Base-by-base conservation (phyloP, 306 rosid species). In the Ormosia semicastrata region DNA sequence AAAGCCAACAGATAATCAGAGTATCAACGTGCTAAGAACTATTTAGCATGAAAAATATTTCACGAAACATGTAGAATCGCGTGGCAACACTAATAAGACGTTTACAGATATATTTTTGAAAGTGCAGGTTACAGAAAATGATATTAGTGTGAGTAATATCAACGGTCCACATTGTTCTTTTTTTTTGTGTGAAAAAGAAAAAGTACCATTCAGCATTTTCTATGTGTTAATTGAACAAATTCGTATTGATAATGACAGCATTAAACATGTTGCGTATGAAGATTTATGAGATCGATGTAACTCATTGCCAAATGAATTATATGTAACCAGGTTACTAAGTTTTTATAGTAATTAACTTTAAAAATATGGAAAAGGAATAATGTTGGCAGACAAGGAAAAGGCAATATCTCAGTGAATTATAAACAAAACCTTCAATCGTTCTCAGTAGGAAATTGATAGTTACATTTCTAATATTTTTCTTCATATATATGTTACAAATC, bases 341-440 rank as follows among this genome's bases (percentile, higher is more conserved):
- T 33, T 33, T 37, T 37, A 37, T 6, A 18, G 30, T 7, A 7
- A 24, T 24, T 24, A 24, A 15, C 71, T 44, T 65, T 29, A 71
- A 75, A 79, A 80, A 15, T 80, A 76, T 6, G 70, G 75, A 32
- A 80, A 77, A 65, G 17, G 73, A 80, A 84, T 86, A 81, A 83
- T 81, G 85, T 83, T 75, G 85, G 87, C 44, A 85, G 87, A 82
- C 85, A 78, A 81, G 73, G 46, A 71, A 76, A 76, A 49, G 72
- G 71, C 82, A 83, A 81, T 89, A 89, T 89, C 94, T 86, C 83
- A 92, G 88, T 90, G 41, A 81, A 64, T 71, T 56, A 78, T 78
- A 70, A 68, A 84, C 81, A 71, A 85, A 75, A 66, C 78, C 70
- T 76, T 58, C 89, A 81, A 88, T 87, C 88, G 75, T 81, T 90